Evolutionary conservation across 495 filamentous ascomycete species (phyloP).

Genomic region (Apiosordaria backusii): DNA sequence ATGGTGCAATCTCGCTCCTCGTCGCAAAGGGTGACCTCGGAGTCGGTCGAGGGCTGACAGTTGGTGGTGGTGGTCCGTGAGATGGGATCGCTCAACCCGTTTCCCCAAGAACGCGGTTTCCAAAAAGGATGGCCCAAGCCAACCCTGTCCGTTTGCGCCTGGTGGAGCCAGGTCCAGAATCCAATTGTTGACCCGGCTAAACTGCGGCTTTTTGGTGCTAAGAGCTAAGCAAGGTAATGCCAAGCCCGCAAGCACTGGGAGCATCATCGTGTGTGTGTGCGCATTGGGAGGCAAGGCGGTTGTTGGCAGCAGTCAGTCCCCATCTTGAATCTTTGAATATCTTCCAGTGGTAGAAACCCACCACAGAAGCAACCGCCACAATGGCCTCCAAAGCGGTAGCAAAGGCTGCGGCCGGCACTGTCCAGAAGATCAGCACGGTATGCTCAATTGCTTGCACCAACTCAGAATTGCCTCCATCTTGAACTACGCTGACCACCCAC

Average conservation of each 20-base stretch:
- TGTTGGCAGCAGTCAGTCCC: neutral
- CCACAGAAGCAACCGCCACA: slow-evolving; percentile 19
- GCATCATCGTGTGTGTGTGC: slow-evolving; percentile 1
- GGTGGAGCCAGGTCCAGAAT: neutral
- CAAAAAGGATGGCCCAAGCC: slow-evolving; percentile 10
- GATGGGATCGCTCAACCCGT: neutral
- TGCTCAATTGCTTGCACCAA: slow-evolving; percentile 4
- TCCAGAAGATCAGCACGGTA: slow-evolving; percentile 49
- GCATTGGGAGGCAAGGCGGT: neutral
- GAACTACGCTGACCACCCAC: neutral
- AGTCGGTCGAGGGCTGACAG: neutral
- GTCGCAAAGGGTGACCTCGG: neutral
- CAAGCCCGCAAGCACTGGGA: neutral
- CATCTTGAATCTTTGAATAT: neutral
- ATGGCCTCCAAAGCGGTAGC: slow-evolving; percentile 56
- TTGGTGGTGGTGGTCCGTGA: neutral
- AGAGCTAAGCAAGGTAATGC: neutral
- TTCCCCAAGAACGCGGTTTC: neutral
- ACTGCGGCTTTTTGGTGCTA: neutral
- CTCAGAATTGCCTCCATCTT: neutral
- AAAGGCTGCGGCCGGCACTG: slow-evolving; percentile 47
- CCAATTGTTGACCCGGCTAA: slow-evolving; percentile 1
- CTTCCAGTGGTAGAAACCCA: neutral
- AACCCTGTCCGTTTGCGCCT: neutral
- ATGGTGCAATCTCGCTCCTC: neutral